Evolutionary conservation across 2,329 filamentous ascomycete species (phyloP).

Genomic region (Fusarium illudens): DNA sequence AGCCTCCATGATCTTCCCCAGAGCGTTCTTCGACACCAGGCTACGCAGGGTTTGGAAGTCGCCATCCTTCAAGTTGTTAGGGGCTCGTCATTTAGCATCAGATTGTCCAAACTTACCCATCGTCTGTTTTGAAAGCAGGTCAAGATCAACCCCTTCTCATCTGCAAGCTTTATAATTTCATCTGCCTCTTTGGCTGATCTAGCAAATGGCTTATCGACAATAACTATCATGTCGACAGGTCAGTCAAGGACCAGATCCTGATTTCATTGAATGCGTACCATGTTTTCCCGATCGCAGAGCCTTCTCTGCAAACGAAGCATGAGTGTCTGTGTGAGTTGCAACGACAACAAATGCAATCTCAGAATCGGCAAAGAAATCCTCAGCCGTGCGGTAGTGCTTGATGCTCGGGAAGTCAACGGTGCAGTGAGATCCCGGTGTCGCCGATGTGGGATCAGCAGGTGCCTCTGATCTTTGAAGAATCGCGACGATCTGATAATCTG

Average conservation of each 20-base stretch:
- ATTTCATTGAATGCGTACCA: constrained; percentile 2
- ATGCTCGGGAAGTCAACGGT: constrained; percentile 56
- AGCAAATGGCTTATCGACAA: constrained; percentile 39
- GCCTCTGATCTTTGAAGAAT: constrained; percentile 58
- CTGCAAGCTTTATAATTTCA: constrained; percentile 23
- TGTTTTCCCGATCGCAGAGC: constrained; percentile 30
- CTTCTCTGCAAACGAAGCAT: constrained; percentile 30
- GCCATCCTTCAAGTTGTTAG: constrained; percentile 17
- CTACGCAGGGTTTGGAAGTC: constrained; percentile 32
- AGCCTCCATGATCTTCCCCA: constrained; percentile 69
- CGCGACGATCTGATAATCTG: constrained; percentile 56
- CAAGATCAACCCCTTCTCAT: constrained; percentile 28
- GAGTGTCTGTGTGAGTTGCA: constrained; percentile 32
- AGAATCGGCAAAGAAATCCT: constrained; percentile 67
- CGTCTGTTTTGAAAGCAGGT: constrained; percentile 38
- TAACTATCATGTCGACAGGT: constrained; percentile 5
- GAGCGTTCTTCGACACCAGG: constrained; percentile 18
- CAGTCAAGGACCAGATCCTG: neutral
- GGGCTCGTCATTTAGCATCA: neutral
- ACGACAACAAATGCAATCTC: constrained; percentile 69
- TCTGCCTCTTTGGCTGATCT: constrained; percentile 29
- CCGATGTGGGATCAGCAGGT: constrained; percentile 42
- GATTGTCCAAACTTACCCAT: constrained; percentile 17
- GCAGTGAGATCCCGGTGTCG: constrained; percentile 51
- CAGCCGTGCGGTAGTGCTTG: constrained; percentile 65